These are phyloP conservation scores for Melaleuca quinquenervia DNA, from an alignment of 345 rosid species.

Conservation along the genomic window DNA sequence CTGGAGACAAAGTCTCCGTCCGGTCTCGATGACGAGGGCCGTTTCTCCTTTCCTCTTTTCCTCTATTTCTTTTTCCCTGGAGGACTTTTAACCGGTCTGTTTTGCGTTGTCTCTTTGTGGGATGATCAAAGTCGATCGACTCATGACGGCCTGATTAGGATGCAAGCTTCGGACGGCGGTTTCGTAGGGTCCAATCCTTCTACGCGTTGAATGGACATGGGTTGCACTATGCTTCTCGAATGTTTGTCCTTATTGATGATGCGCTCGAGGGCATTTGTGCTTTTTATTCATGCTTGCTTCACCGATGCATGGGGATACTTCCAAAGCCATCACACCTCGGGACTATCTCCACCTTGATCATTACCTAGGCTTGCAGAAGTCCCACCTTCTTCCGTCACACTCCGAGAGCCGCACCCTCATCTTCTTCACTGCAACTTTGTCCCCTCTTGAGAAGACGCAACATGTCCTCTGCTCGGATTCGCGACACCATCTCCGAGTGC, in stretches of 20 bases:
- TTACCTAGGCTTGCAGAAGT: background rate
- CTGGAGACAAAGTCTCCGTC: background rate
- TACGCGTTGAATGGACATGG: background rate
- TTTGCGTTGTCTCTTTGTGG: no score
- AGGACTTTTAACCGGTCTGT: background rate
- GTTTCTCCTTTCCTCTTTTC: background rate
- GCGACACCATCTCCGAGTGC: slow-evolving; percentile 15
- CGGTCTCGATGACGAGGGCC: background rate
- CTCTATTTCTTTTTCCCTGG: background rate
- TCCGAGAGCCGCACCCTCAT: background rate
- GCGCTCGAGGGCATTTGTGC: background rate
- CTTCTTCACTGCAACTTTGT: background rate
- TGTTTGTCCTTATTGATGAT: background rate
- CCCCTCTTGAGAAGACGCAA: background rate
- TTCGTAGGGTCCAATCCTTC: background rate
- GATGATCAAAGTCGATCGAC: background rate
- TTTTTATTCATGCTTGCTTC: background rate
- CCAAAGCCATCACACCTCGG: background rate
- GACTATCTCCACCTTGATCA: background rate
- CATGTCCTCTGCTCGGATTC: slow-evolving; percentile 15
- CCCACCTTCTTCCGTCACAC: background rate
- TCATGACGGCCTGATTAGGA: background rate
- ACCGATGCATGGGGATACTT: background rate
- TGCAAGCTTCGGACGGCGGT: background rate
- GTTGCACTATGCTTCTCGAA: background rate